Evolutionary conservation across 2,329 filamentous ascomycete genomes (phyloP).

Genomic region (Stagonosporopsis vannaccii): DNA sequence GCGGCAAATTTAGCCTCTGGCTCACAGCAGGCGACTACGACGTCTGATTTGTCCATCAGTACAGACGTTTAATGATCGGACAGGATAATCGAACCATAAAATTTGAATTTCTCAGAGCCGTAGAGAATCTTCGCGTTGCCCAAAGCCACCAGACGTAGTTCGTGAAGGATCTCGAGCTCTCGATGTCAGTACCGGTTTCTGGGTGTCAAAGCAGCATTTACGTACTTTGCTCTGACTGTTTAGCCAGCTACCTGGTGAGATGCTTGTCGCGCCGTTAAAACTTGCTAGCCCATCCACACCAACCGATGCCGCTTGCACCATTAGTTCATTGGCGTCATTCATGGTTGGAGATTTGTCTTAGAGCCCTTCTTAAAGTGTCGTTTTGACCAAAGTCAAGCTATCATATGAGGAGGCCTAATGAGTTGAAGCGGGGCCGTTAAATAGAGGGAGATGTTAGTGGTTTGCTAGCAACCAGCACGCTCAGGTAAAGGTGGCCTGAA

Average conservation of each 20-base stretch:
- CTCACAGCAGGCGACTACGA: slow-evolving; percentile 23
- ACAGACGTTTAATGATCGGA: background rate
- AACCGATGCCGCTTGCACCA: slow-evolving; percentile 1
- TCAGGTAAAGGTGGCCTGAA: background rate
- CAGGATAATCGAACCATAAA: slow-evolving; percentile 25
- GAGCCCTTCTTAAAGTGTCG: too few relatives aligned
- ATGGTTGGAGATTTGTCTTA: background rate
- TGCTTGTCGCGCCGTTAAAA: background rate
- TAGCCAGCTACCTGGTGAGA: slow-evolving; percentile 1
- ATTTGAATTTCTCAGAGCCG: slow-evolving; percentile 34
- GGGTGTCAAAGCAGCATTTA: too few relatives aligned
- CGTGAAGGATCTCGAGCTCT: slow-evolving; percentile 11
- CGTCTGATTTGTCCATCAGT: slow-evolving; percentile 22
- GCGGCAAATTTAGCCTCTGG: slow-evolving; percentile 73
- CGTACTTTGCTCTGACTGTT: slow-evolving; percentile 8
- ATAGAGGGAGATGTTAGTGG: background rate
- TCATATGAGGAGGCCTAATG: too few relatives aligned
- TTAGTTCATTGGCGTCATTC: slow-evolving; percentile 5
- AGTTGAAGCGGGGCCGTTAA: background rate
- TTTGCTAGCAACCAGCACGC: background rate
- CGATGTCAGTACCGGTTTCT: background rate
- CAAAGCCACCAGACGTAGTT: slow-evolving; percentile 17
- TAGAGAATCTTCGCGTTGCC: slow-evolving; percentile 40
- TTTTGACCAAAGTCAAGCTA: too few relatives aligned
- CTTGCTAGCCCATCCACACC: slow-evolving; percentile 3